These are phyloP conservation scores for Glycine latifolia DNA, from an alignment of 306 rosid species.

Conservation along the genomic window DNA sequence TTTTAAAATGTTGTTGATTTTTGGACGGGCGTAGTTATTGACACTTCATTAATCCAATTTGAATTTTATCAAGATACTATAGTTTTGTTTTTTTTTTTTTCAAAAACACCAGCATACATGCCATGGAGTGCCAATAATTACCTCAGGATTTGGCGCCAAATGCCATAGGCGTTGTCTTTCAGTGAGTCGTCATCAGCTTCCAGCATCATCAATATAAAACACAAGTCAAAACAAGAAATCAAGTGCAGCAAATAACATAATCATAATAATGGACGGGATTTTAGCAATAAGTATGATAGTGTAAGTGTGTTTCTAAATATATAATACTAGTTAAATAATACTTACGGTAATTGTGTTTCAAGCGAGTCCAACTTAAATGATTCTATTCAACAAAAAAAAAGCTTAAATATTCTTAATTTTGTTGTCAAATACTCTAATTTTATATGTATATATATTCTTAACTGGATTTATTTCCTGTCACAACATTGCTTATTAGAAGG, in stretches of 20 bases:
- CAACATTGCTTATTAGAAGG: slow-evolving; percentile 32
- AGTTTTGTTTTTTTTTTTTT: not conserved
- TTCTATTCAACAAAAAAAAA: not conserved
- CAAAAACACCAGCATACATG: not conserved
- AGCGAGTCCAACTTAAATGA: not conserved
- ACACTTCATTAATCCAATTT: not conserved
- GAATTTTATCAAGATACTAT: not conserved
- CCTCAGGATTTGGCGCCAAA: slow-evolving; percentile 38
- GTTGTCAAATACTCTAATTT: not conserved
- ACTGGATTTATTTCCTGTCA: not conserved
- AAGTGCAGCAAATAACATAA: slow-evolving; percentile 37
- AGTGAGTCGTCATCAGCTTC: slow-evolving; percentile 18
- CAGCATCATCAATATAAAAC: slow-evolving; percentile 17
- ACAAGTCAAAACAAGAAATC: slow-evolving; percentile 50
- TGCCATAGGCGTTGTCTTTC: not conserved
- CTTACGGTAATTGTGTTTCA: not conserved
- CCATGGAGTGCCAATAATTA: not conserved
- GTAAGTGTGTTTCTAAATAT: not conserved
- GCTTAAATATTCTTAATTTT: not conserved
- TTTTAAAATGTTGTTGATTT: not conserved
- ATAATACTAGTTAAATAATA: not conserved
- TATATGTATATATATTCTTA: not conserved
- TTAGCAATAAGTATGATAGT: not conserved
- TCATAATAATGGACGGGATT: slow-evolving; percentile 25
- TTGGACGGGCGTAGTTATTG: not conserved